Percentiles rank a stretch among this genome's conserved stretches.
phyloP scores from a whole-genome alignment of 352 stramenopile genomes.

The Phytophthora meadii region DNA sequence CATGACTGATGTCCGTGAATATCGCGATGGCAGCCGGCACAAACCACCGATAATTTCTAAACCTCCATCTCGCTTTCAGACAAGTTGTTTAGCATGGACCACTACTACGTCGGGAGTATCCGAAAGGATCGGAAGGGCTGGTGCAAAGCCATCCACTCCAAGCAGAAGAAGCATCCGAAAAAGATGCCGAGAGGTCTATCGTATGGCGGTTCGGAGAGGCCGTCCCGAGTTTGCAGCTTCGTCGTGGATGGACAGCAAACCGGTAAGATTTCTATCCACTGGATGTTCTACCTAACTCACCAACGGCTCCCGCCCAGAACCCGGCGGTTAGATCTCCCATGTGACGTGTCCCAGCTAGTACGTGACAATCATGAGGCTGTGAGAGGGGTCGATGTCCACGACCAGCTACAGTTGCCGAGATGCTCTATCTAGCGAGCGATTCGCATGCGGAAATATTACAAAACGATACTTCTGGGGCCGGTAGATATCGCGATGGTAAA shows the following conservation, averaged over 20 bases:
- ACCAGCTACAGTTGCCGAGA: constrained; percentile 17
- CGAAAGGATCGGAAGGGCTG: constrained; percentile 16
- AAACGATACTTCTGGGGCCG: constrained; percentile 28
- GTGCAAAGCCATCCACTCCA: constrained; percentile 19
- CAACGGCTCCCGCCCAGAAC: background rate
- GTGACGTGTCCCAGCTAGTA: constrained; percentile 12
- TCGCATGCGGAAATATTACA: constrained; percentile 33
- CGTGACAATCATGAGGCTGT: constrained; percentile 6
- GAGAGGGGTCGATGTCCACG: constrained; percentile 16
- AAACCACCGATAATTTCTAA: constrained; percentile 21
- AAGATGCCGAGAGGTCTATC: constrained; percentile 2
- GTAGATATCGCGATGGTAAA: constrained; percentile 34
- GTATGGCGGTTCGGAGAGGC: constrained; percentile 1
- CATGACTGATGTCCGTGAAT: no score
- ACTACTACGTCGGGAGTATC: constrained; percentile 19
- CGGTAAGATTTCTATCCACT: constrained; percentile 4
- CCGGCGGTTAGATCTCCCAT: background rate
- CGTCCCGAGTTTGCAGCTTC: constrained; percentile 9
- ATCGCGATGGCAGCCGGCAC: background rate
- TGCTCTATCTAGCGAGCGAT: constrained; percentile 15
- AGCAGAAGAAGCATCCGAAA: constrained; percentile 12
- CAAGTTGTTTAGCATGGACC: constrained; percentile 12
- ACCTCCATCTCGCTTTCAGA: constrained; percentile 13
- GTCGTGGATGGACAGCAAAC: constrained; percentile 18
- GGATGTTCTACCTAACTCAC: constrained; percentile 9